Evolutionary conservation across 139 green algal species (phyloP), one percentile per base, ranked within the genome.

Genomic region (Tetradesmus obliquus): DNA sequence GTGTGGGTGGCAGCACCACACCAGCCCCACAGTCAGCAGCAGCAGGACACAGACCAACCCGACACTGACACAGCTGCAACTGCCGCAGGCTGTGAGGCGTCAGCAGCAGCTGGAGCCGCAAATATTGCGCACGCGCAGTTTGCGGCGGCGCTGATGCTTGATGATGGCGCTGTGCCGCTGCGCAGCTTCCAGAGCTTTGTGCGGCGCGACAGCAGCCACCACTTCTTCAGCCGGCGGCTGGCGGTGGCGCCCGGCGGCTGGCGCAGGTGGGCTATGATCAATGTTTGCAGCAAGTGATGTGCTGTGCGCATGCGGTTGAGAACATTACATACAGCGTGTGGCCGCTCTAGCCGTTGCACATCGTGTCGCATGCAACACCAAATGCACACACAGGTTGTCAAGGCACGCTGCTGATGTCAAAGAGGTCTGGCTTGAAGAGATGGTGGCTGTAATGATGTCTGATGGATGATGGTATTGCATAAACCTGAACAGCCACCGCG

Each of bases 1-100:
- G 80, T 95, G 45, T 91, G 91, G 69, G 93, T 93, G 69, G 91
- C 91, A 60, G 57, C 82, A 69, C n/a, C 82, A 51, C 55, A 62
- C 45, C 51, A 22, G 7, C 60, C 62, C 7, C 84, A 80, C 60
- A 60, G 82, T 6, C 83, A 74, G 55, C 82, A 72, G 83, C 83
- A 71, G 62, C 85, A 82, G 5, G 8, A 32, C 3, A 22, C 51
- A 20, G 9, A 22, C 10, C 22, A n/a, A 74, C 10, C 24, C 57
- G 6, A 17, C n/a, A 32, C 60, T 62, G n/a, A 22, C 20, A 45
- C 69, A 71, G 53, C 54, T 9, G n/a, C 76, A 87, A 79, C 88
- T 81, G 76, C 57, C 32, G 55, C 74, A 86, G 22, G 7, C 3
- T 45, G 45, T 20, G 12, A 22, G 54, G 81, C 51, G 57, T 15